Evolutionary conservation across 2,329 filamentous ascomycete species (phyloP).

Genomic region (Ophiostoma australiae): DNA sequence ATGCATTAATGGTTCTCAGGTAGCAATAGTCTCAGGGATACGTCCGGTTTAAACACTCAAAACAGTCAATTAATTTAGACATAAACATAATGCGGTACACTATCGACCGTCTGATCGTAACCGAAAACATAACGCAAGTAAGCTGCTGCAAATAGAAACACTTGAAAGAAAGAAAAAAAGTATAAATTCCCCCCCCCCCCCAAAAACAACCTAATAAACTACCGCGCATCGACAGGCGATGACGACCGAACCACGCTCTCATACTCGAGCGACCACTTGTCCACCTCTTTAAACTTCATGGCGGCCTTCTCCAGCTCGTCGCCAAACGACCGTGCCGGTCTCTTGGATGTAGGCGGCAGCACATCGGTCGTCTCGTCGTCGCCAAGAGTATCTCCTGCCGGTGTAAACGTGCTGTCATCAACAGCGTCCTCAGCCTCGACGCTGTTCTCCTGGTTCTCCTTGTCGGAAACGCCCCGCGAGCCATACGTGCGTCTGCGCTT

Average conservation of each 20-base stretch:
- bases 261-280: constrained; percentile 63
- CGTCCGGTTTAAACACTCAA: not conserved
- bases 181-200: no score
- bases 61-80: not conserved
- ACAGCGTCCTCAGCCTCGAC: constrained; percentile 28
- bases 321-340: constrained; percentile 23
- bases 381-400: constrained; percentile 46
- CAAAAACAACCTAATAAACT: constrained; percentile 22
- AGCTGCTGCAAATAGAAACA: not conserved
- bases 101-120: not conserved
- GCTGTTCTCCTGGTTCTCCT: constrained; percentile 48
- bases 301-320: constrained; percentile 55
- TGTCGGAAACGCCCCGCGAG: constrained; percentile 40
- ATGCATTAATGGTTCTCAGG: not conserved
- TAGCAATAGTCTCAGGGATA: not conserved
- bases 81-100: not conserved
- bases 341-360: constrained; percentile 33
- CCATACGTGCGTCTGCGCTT: constrained; percentile 46
- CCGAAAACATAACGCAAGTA: not conserved
- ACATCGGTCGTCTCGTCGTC: constrained; percentile 36
- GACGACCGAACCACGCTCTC: constrained; percentile 57
- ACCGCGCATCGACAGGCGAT: constrained; percentile 50
- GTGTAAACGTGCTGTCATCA: constrained; percentile 38
- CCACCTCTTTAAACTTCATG: constrained; percentile 64
- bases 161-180: not conserved